Percentiles rank a stretch among this genome's conserved stretches.
Conservation (phyloP, 306 rosid species). For the Gastrolobium bilobum region DNA sequence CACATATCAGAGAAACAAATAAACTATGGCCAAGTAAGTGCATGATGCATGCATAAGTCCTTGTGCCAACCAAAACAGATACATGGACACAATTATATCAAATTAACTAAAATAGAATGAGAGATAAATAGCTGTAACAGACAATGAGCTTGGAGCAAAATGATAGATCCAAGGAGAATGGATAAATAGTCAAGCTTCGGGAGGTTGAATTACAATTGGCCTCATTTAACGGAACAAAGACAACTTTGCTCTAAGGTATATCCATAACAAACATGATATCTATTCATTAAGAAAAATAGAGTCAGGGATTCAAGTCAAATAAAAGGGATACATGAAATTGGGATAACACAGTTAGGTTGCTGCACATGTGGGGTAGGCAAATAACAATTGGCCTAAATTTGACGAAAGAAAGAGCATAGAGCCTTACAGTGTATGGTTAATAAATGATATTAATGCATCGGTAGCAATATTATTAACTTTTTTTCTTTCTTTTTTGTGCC, state of each 20-base stretch:
- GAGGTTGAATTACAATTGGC: background rate
- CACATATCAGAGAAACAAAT: constrained; percentile 2
- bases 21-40: background rate
- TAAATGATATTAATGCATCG: background rate
- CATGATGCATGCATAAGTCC: background rate
- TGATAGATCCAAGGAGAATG: background rate
- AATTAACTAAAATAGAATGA: background rate
- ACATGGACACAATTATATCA: background rate
- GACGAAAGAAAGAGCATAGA: background rate
- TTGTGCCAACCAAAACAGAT: constrained; percentile 8
- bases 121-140: background rate
- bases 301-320: background rate
- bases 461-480: background rate
- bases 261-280: background rate
- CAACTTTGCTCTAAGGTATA: background rate
- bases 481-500: too few relatives aligned
- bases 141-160: background rate
- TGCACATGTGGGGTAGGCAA: background rate
- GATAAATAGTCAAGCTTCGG: background rate
- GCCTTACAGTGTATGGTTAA: background rate
- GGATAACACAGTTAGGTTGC: background rate
- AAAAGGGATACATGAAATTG: constrained; percentile 9
- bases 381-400: background rate
- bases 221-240: background rate
- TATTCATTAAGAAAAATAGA: background rate